Evolutionary conservation across 179 eudicot genomes (phyloP), one percentile per base, ranked within the genome.

Genomic region (Spergularia azorica): DNA sequence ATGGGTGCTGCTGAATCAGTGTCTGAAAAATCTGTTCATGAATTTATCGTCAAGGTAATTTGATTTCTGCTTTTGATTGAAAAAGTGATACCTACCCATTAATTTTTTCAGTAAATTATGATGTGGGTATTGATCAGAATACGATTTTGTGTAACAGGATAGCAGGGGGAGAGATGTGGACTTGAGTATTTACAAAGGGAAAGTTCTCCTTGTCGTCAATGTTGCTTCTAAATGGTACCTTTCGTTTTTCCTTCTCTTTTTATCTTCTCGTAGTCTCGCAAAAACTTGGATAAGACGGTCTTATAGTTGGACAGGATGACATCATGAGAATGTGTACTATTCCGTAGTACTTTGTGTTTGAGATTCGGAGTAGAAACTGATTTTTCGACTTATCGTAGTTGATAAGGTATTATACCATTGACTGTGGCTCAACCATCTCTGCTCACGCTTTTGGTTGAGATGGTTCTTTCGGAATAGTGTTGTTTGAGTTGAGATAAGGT

Each of bases 221-320:
- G 97, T 93, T 79, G 97, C 97, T 82, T 93, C 97, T 38, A 90
- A 89, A 87, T 93, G 97, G 97, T 93, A 67, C 59, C 8, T 32
- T 32, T 32, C 62, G 1, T 51, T 20, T 32, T 36, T 10, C 4
- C 55, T 52, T n/a, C 2, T 43, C 21, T 10, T 36, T 76, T 68
- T 63, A 6, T 64, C 20, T 0, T 67, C 48, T 77, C 0, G 15
- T 71, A 12, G 59, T 16, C 1, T 59, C 3, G 26, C 20, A 43
- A 17, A 61, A 62, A 11, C 13, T 62, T 62, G 11, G 39, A 21
- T 62, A 62, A 61, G 65, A 62, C 38, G 14, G 5, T 62, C 39
- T 39, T 62, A 21, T 62, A 11, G 65, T 62, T 6, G 62, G 1
- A 16, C 18, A 20, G 62, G 32, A 26, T 26, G 32, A 26, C 32